Evolutionary conservation across 2,329 filamentous ascomycete species (phyloP), one percentile per base, ranked within the genome.

Genomic region (Claviceps lovelessii): DNA sequence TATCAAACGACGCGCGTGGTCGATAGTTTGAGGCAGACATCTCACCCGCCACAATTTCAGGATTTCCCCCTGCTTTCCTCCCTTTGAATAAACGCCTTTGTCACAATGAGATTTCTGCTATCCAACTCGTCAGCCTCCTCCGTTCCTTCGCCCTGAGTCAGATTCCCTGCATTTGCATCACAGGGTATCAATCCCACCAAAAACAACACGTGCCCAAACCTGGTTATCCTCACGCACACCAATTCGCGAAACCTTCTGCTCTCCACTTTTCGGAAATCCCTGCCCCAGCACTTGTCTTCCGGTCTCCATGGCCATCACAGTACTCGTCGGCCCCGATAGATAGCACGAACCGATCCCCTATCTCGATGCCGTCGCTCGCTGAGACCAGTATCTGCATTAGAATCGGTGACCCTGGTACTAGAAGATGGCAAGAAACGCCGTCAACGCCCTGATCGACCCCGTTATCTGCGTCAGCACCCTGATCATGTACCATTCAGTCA

Each of bases 401-500:
- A 3, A 76, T 84, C 59, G 83, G 83, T 7, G 75, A 76, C 3
- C 10, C 72, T 83, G 33, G 23, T 23, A 23, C 62, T 86, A 54
- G 69, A 77, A 53, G 63, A 73, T 47, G 82, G 83, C 15, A 83
- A 83, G 15, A 86, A 86, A 83, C 67, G 83, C 83, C 8, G 81
- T 80, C 8, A 83, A 86, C 69, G 80, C 82, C 5, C 68, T 84
- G 56, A 78, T 86, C 31, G 81, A 77, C 11, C 84, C 83, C 0
- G 76, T 79, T 28, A 73, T 85, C 52, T 86, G 83, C 55, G 74
- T 85, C 7, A 83, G 83, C 4, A 77, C 79, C 2, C 71, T 81
- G 42, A 79, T 72, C 49, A 84, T 84, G 80, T 83, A 85, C 58
- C 83, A 86, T 62, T 73, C 70, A 59, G 87, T 87, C 5, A 80